Evolutionary conservation across 1,284 basidiomycete genomes (phyloP).

Genomic region (Apiotrichum porosum): DNA sequence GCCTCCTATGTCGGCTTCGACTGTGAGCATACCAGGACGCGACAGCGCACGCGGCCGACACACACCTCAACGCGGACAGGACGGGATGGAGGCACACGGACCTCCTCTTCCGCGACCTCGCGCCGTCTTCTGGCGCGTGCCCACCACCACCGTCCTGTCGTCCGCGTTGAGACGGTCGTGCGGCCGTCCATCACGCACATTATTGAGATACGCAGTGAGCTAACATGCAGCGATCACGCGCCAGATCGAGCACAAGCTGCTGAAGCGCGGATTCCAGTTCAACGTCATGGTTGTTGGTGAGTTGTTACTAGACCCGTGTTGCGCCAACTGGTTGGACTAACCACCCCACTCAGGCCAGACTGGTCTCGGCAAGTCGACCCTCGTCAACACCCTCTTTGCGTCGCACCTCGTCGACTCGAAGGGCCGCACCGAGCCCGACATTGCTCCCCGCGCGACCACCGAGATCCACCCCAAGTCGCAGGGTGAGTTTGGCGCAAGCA

Average conservation of each 20-base stretch:
- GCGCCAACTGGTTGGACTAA: not conserved
- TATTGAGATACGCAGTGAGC: too few species aligned
- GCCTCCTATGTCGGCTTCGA: conserved; percentile 90
- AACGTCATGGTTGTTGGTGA: conserved; percentile 91
- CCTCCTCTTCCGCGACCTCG: too few species aligned
- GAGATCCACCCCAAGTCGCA: conserved; percentile 96
- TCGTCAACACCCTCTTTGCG: conserved; percentile 98
- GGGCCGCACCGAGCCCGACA: conserved; percentile 81
- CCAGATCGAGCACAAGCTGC: conserved; percentile 98
- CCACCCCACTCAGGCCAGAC: conserved; percentile 67
- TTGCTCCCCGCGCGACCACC: conserved; percentile 86
- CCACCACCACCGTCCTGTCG: too few species aligned
- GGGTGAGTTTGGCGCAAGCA: too few species aligned
- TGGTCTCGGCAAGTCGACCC: conserved; percentile 94
- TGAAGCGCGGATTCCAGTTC: conserved; percentile 99
- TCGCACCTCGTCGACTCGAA: conserved; percentile 97
- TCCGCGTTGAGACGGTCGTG: too few species aligned
- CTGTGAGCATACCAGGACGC: conserved; percentile 52
- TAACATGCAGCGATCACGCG: conserved; percentile 65
- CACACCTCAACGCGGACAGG: too few species aligned
- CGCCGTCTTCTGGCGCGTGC: too few species aligned
- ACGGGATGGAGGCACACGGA: not conserved
- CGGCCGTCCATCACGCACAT: too few species aligned
- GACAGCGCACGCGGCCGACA: too few species aligned
- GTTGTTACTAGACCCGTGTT: conserved; percentile 42